Evolutionary conservation across 768 basidiomycete species (phyloP), one percentile per base, ranked within the genome.

Genomic region (Mycena rebaudengoi): DNA sequence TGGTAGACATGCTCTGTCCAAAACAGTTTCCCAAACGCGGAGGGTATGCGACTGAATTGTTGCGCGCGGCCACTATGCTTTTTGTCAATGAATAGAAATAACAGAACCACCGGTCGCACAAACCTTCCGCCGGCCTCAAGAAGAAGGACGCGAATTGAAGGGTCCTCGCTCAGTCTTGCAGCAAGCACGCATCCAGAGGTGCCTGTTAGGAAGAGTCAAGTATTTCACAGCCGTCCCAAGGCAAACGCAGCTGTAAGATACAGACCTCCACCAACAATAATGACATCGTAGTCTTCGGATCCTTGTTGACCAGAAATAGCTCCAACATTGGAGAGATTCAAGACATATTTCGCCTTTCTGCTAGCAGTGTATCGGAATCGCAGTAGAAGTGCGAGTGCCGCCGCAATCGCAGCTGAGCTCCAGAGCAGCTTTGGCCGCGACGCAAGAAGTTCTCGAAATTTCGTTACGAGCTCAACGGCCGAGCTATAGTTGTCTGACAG

Each of bases 71-170:
- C 86, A 65, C 87, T 88, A 43, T 14, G 21, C 33, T 26, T 12
- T 25, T 14, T 12, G 35, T 33, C 23, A n/a, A 32, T 29, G n/a
- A 41, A 3, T 32, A 6, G 20, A 25, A 29, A 29, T 56, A 23
- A 16, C 3, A 40, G 21, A 28, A 13, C 14, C 2, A 25, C 32
- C 40, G 23, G 16, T 5, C 13, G n/a, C 7, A 56, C 73, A 23
- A 43, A 88, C 90, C 90, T 91, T 57, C 76, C 76, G 2, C 88
- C 88, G 23, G 87, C 83, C 69, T 90, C 88, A 2, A 90, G 72
- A 1, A 90, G 70, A 18, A 89, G 77, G 20, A 90, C 86, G 5
- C 81, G 79, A 16, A 88, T 69, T 1, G 74, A 75, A 0, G 86
- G 83, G 60, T 88, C 79, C 72, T 90, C 88, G 7, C 80, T 83